A percentile compares a stretch with the other conserved stretches of the same genome.
Conservation (phyloP, 2,329 filamentous ascomycete genomes). For the Colletotrichum noveboracense region DNA sequence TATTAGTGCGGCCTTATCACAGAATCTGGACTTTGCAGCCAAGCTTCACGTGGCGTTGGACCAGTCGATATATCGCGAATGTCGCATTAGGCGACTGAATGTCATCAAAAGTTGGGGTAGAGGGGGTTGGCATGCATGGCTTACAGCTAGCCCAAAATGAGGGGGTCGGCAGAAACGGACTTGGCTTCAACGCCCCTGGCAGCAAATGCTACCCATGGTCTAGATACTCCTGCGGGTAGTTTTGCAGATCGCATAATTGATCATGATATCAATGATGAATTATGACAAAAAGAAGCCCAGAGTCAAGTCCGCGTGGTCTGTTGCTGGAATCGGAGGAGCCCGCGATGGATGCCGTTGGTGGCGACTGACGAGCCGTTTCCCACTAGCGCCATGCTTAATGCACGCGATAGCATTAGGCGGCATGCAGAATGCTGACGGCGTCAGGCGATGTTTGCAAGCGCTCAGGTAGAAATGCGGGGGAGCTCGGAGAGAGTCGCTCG, state of each 20-base stretch:
- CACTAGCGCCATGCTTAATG: not conserved
- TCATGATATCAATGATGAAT: not conserved
- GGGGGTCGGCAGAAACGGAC: not conserved
- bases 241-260: not conserved
- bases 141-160: not conserved
- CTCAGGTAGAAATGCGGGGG: not conserved
- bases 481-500: accelerated
- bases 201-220: not conserved
- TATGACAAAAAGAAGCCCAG: not conserved
- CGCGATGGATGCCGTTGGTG: not conserved
- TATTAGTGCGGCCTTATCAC: not conserved
- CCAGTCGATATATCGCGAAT: not conserved
- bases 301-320: not conserved
- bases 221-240: accelerated
- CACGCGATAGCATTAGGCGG: not conserved
- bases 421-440: not conserved
- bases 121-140: not conserved
- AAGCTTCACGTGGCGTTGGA: not conserved
- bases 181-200: not conserved
- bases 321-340: not conserved
- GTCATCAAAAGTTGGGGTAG: not conserved
- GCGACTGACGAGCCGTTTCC: not conserved
- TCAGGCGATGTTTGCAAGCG: not conserved
- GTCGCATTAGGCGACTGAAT: not conserved
- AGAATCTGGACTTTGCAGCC: not conserved